Evolutionary conservation across 78 protist species (phyloP), one percentile per base, ranked within the genome.

Genomic region (Blattamonas nauphoetae): DNA sequence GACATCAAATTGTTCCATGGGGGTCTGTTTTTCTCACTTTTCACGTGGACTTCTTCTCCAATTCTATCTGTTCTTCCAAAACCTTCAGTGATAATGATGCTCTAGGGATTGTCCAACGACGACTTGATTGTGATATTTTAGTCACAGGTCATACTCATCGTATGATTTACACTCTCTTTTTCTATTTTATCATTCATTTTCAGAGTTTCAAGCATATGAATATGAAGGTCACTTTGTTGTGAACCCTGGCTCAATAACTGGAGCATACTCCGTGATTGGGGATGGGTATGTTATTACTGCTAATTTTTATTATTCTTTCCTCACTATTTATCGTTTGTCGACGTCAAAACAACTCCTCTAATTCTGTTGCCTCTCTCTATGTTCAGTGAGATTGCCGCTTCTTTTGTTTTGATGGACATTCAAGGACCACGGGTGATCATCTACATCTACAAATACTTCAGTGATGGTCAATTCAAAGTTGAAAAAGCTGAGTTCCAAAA

Each of bases 211-310:
- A 29, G 92, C 93, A 11, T 85, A 42, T 35, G 95, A 91, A 45
- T 1, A 79, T 42, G 96, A 96, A 41, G 96, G 96, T 36, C 84
- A 89, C 43, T 86, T 97, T 78, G 93, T 97, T 45, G 44, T 98
- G 85, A 97, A 97, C 89, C 99, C 99, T 0, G 99, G 99, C 3
- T 93, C 97, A 0, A 96, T 95, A n/a, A 98, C 99, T 42, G 98
- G 99, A 41, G 95, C 98, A 0, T 96, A 80, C 90, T 85, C 89
- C 44, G 64, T 89, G 41, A n/a, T 94, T 63, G 81, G 92, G 32
- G 42, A 78, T 83, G 1, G 78, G 82, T 21, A 11, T 2, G 81
- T 55, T 38, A 89, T 36, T 83, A 1, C 5, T 32, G 38, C 6
- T 11, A 6, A 1, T 44, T 21, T 34, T 0, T 4, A 21, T 77